A percentile compares a stretch with the other conserved stretches of the same genome.
Evolutionary conservation across 148 eudicot genomes (phyloP).

Genomic region (Fagopyrum esculentum): DNA sequence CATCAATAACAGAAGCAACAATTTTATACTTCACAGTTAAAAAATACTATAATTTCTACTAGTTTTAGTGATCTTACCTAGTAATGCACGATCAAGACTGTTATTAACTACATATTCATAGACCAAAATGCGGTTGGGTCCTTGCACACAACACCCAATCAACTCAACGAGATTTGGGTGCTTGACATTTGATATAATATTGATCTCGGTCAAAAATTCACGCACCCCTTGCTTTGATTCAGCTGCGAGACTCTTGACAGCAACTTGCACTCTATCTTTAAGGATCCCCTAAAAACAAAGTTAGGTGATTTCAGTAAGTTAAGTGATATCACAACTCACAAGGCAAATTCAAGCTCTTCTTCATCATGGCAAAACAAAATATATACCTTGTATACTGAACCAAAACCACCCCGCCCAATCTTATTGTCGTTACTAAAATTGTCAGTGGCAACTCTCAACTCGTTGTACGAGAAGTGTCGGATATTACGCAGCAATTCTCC

Average conservation of each 20-base stretch:
- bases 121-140: slow-evolving; percentile 62
- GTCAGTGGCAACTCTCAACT: slow-evolving; percentile 10
- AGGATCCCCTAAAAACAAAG: slow-evolving; percentile 52
- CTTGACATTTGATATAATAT: slow-evolving; percentile 64
- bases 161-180: slow-evolving; percentile 83
- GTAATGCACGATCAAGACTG: slow-evolving; percentile 76
- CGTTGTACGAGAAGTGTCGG: slow-evolving; percentile 10
- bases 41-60: not conserved
- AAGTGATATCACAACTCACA: not conserved
- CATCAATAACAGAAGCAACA: slow-evolving; percentile 7
- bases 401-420: slow-evolving; percentile 14
- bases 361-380: not conserved
- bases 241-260: slow-evolving; percentile 78
- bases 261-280: slow-evolving; percentile 59
- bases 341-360: not conserved
- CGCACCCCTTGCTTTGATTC: slow-evolving; percentile 82
- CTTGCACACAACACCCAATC: slow-evolving; percentile 79
- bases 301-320: not conserved
- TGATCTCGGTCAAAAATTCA: slow-evolving; percentile 83
- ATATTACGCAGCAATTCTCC: slow-evolving; percentile 13
- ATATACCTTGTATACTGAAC: slow-evolving; percentile 11
- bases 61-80: slow-evolving; percentile 40
- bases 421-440: slow-evolving; percentile 9
- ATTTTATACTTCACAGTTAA: not conserved
- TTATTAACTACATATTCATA: slow-evolving; percentile 77